Percentiles rank a stretch among this genome's conserved stretches.
Evolutionary conservation across 192 early-diverging fungal species (phyloP).

Genomic region (Backusella parvicylindrica): DNA sequence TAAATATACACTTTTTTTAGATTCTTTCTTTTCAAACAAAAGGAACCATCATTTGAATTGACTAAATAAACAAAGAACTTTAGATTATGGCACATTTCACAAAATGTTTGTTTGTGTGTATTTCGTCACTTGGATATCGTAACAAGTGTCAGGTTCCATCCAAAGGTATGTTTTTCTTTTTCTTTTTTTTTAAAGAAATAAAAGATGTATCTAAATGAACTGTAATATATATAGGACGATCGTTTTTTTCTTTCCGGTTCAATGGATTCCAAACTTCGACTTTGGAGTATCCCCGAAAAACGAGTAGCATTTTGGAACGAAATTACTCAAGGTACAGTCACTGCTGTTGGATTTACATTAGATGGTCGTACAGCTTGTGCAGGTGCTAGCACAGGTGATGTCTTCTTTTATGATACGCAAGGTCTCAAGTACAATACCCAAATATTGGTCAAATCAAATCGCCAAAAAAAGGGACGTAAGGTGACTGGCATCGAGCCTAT

Average conservation of each 20-base stretch:
- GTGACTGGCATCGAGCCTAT: conserved; percentile 80
- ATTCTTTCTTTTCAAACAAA: too few species aligned
- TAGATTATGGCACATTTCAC: conserved; percentile 77
- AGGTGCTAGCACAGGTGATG: conserved; percentile 72
- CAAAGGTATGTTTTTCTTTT: conserved; percentile 46
- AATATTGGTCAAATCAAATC: conserved; percentile 64
- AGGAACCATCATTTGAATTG: background rate
- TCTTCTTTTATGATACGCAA: conserved; percentile 82
- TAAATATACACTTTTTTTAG: conserved; percentile 8
- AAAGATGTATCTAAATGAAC: background rate
- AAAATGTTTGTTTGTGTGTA: conserved; percentile 70
- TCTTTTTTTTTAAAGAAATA: too few species aligned
- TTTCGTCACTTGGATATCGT: conserved; percentile 80
- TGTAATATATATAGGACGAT: conserved; percentile 58
- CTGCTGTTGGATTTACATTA: conserved; percentile 72
- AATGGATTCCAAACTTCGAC: conserved; percentile 70
- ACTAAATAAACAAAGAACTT: background rate
- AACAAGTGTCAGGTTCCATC: conserved; percentile 77
- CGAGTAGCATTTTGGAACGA: conserved; percentile 76
- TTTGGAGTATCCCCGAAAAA: conserved; percentile 83
- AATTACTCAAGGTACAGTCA: conserved; percentile 66
- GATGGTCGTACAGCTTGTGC: conserved; percentile 70
- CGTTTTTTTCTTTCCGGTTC: conserved; percentile 78
- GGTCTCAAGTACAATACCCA: conserved; percentile 80
- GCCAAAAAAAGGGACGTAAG: conserved; percentile 65